phyloP scores from a whole-genome alignment of 306 rosid species.

The Vachellia collinsii region DNA sequence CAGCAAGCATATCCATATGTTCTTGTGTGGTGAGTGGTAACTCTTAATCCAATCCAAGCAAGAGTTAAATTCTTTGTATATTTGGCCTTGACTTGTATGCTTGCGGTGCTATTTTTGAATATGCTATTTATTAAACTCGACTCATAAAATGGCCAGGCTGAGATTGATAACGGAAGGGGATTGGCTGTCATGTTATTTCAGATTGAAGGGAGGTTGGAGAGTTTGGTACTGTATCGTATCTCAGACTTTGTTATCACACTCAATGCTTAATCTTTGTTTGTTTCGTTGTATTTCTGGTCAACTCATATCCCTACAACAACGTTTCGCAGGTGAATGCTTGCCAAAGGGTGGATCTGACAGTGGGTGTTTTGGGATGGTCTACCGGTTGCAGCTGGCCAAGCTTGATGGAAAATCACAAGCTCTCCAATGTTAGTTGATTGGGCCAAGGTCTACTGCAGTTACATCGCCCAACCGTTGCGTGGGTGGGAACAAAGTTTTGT shows the following conservation, averaged over 20 bases:
- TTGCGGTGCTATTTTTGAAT: conserved; percentile 29
- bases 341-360: conserved; percentile 64
- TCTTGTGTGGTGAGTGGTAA: conserved; percentile 93
- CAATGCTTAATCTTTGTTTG: conserved; percentile 18
- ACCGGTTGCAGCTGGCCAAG: conserved; percentile 96
- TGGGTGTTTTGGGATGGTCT: conserved; percentile 96
- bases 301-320: conserved; percentile 28
- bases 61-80: conserved; percentile 30
- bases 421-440: conserved; percentile 61
- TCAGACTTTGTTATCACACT: conserved; percentile 12
- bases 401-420: conserved; percentile 54
- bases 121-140: conserved; percentile 26
- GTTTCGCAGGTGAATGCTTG: conserved; percentile 68
- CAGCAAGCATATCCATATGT: conserved; percentile 77
- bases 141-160: conserved; percentile 76
- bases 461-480: conserved; percentile 37
- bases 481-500: conserved; percentile 78
- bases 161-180: conserved; percentile 94
- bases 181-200: conserved; percentile 91
- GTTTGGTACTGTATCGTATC: conserved; percentile 63
- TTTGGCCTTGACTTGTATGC: conserved; percentile 22
- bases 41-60: conserved; percentile 33
- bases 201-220: conserved; percentile 73
- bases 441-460: conserved; percentile 20
- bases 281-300: conserved; percentile 29